A percentile compares a stretch with the other conserved stretches of the same genome.
phyloP scores from a whole-genome alignment of 371 early-diverging fungal genomes.

The Mortierella sp. region DNA sequence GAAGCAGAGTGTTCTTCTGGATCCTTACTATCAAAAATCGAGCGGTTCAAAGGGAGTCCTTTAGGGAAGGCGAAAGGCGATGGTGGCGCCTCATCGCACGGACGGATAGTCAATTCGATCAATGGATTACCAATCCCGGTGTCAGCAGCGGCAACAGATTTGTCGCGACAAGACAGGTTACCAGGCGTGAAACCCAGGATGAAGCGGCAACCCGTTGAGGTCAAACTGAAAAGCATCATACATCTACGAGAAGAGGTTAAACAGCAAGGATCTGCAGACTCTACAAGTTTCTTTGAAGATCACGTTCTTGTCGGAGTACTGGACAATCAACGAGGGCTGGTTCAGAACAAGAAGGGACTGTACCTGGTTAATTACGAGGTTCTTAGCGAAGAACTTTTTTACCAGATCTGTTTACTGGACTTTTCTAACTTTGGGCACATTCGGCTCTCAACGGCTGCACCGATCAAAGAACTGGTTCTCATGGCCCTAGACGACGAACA shows the following conservation, averaged over 20 bases:
- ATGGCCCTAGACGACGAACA: slow-evolving; percentile 73
- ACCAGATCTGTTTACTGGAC: slow-evolving; percentile 82
- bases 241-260: slow-evolving; percentile 79
- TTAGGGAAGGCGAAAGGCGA: neutral
- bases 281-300: slow-evolving; percentile 77
- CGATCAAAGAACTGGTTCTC: slow-evolving; percentile 72
- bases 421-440: slow-evolving; percentile 89
- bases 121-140: too few relatives aligned
- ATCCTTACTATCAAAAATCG: slow-evolving; percentile 33
- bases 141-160: too few relatives aligned
- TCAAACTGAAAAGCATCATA: slow-evolving; percentile 79
- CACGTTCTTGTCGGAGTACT: slow-evolving; percentile 94
- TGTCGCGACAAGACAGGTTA: slow-evolving; percentile 8
- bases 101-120: slow-evolving; percentile 14
- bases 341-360: slow-evolving; percentile 85
- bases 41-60: slow-evolving; percentile 22
- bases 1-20: slow-evolving; percentile 2
- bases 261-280: slow-evolving; percentile 67
- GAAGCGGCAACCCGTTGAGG: slow-evolving; percentile 64
- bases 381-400: slow-evolving; percentile 86
- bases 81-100: slow-evolving; percentile 3
- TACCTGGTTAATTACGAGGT: slow-evolving; percentile 83
- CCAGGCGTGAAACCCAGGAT: slow-evolving; percentile 2
- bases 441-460: slow-evolving; percentile 65
- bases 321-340: slow-evolving; percentile 76